phyloP scores from a whole-genome alignment of 768 basidiomycete species.

The Tylopilus balloui region DNA sequence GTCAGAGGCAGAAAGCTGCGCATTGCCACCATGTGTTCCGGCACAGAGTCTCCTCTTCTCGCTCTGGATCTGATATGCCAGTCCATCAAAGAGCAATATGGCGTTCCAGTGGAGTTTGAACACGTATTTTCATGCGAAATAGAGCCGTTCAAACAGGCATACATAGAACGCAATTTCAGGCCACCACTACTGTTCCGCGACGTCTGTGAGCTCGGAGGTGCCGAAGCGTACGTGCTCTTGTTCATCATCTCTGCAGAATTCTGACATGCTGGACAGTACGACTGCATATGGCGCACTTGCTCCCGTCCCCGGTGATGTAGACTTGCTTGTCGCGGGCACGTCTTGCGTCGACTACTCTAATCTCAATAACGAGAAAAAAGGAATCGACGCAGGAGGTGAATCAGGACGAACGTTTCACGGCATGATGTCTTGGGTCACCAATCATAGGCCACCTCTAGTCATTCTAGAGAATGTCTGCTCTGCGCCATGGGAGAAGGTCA shows the following conservation, averaged over 20 bases:
- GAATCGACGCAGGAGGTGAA: slow-evolving; percentile 85
- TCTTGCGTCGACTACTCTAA: slow-evolving; percentile 98
- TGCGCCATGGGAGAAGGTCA: slow-evolving; percentile 83
- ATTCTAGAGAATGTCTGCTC: slow-evolving; percentile 92
- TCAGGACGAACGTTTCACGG: slow-evolving; percentile 92
- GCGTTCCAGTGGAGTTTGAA: slow-evolving; percentile 64
- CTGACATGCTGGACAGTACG: slow-evolving; percentile 45
- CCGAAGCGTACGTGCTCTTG: slow-evolving; percentile 58
- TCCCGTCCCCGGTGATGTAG: slow-evolving; percentile 85
- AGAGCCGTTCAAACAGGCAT: slow-evolving; percentile 95
- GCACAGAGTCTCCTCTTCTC: slow-evolving; percentile 91
- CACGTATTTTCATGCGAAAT: slow-evolving; percentile 98
- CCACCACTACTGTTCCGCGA: slow-evolving; percentile 92
- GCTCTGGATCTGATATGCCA: slow-evolving; percentile 82
- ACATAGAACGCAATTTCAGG: slow-evolving; percentile 93
- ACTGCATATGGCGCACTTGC: slow-evolving; percentile 89
- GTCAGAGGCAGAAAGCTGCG: slow-evolving; percentile 79
- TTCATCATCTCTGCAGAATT: neutral
- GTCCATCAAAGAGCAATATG: slow-evolving; percentile 65
- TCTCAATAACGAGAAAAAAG: slow-evolving; percentile 88
- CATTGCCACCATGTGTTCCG: slow-evolving; percentile 96
- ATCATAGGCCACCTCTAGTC: slow-evolving; percentile 85
- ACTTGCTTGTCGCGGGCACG: slow-evolving; percentile 88
- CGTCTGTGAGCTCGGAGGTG: slow-evolving; percentile 81
- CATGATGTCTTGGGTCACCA: slow-evolving; percentile 90